Conservation (phyloP, 768 basidiomycete species). For the Pleurotus tuoliensis region DNA sequence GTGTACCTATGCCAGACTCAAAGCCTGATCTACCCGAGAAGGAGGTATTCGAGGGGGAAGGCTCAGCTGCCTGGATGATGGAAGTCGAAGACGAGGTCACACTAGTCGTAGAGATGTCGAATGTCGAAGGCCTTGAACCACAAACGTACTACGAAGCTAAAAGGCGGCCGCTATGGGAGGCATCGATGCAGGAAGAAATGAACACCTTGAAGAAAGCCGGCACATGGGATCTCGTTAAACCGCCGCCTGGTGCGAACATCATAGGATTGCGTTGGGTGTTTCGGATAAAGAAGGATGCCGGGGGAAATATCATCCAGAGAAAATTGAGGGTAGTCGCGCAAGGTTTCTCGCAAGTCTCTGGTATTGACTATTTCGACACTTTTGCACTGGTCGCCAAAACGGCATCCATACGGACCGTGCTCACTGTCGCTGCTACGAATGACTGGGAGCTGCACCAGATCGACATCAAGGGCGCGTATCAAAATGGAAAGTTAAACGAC, state of each 20-base stretch:
- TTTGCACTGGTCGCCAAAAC: slow-evolving; percentile 11
- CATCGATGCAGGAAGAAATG: slow-evolving; percentile 18
- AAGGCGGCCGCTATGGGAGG: slow-evolving; percentile 11
- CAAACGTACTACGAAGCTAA: slow-evolving; percentile 16
- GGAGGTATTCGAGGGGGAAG: slow-evolving; percentile 12
- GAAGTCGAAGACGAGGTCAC: slow-evolving; percentile 16
- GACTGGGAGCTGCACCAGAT: slow-evolving; percentile 17
- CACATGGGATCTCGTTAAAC: slow-evolving; percentile 15
- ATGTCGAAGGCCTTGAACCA: slow-evolving; percentile 24
- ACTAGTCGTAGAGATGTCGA: slow-evolving; percentile 18
- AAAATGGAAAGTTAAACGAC: slow-evolving; percentile 23
- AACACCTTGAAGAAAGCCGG: slow-evolving; percentile 14
- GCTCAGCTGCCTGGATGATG: slow-evolving; percentile 12
- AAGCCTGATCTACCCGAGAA: neutral
- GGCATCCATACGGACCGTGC: slow-evolving; percentile 13
- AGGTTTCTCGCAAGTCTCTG: slow-evolving; percentile 26
- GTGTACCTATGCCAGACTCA: neutral
- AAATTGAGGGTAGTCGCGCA: slow-evolving; percentile 19
- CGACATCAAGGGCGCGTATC: slow-evolving; percentile 20
- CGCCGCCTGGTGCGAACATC: slow-evolving; percentile 8
- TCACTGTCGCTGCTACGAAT: too few species aligned
- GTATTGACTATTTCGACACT: slow-evolving; percentile 10
- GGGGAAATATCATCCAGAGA: slow-evolving; percentile 20
- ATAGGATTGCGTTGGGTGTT: slow-evolving; percentile 21
- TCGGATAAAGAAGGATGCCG: slow-evolving; percentile 22